Conservation (phyloP, 2,329 filamentous ascomycete genomes). For the Acephala macrosclerotiorum region DNA sequence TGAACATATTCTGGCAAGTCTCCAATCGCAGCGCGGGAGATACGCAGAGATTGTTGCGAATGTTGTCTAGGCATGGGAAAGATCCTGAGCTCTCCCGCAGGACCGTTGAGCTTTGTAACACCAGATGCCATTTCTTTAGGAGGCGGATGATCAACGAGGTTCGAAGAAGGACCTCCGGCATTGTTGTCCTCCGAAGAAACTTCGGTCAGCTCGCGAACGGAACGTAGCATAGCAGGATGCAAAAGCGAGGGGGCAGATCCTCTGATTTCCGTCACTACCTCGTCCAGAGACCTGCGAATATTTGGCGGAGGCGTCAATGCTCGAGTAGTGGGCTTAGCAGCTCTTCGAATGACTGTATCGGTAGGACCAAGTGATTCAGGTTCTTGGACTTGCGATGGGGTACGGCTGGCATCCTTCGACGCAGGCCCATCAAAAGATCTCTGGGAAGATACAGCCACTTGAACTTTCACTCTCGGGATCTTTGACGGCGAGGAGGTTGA, state of each 20-base stretch:
- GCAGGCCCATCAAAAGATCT: neutral
- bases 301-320: neutral
- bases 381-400: neutral
- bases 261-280: neutral
- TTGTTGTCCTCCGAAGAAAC: neutral
- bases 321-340: neutral
- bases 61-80: neutral
- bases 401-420: neutral
- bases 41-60: neutral
- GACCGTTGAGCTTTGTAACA: neutral
- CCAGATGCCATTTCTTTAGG: neutral
- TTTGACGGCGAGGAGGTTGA: neutral
- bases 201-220: slow-evolving; percentile 1
- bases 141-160: neutral
- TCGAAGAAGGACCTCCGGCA: neutral
- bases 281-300: neutral
- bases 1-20: slow-evolving; percentile 17
- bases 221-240: neutral
- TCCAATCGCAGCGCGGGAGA: neutral
- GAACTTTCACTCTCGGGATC: neutral
- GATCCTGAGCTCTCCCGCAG: neutral
- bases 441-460: neutral
- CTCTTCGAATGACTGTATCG: neutral
- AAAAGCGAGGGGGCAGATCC: slow-evolving; percentile 1
- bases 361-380: neutral